A percentile compares a stretch with the other conserved stretches of the same genome.
Conservation (phyloP, 176 grass and related monocot genomes). For the Cenchrus purpureus region DNA sequence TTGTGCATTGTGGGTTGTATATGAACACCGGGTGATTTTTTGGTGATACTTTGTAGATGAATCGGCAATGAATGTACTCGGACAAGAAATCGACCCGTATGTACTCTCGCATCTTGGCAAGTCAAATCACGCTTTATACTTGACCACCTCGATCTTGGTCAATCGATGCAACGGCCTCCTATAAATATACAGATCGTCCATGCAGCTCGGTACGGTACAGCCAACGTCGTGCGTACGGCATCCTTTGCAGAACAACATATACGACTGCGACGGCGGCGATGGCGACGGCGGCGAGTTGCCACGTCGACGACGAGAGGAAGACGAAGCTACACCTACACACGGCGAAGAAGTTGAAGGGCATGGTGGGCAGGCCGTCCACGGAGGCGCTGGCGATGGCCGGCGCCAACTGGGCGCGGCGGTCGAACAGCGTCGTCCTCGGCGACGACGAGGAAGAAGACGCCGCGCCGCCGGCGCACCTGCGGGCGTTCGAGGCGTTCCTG, state of each 20-base stretch:
- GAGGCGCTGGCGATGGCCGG: slow-evolving; percentile 52
- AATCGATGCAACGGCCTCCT: neutral
- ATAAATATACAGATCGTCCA: neutral
- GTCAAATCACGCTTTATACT: neutral
- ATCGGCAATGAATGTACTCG: too few relatives aligned
- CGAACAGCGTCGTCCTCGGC: neutral
- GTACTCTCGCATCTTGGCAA: neutral
- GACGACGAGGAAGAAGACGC: neutral
- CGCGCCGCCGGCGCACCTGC: slow-evolving; percentile 47
- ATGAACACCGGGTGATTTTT: too few relatives aligned
- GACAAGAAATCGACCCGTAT: neutral
- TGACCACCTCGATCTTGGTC: neutral
- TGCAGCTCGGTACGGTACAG: neutral
- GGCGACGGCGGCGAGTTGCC: too few relatives aligned
- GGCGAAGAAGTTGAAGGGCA: too few relatives aligned
- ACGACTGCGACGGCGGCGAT: neutral
- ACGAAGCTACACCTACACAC: neutral
- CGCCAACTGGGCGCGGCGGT: neutral
- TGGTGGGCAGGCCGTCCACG: slow-evolving; percentile 32
- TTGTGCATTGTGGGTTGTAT: too few relatives aligned
- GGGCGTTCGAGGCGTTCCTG: slow-evolving; percentile 51
- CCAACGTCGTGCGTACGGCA: neutral
- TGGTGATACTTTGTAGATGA: too few relatives aligned
- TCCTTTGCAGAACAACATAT: accelerated
- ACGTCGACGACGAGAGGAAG: neutral